Base-by-base conservation (phyloP, 768 basidiomycete species). In the Lenzites betulinus region DNA sequence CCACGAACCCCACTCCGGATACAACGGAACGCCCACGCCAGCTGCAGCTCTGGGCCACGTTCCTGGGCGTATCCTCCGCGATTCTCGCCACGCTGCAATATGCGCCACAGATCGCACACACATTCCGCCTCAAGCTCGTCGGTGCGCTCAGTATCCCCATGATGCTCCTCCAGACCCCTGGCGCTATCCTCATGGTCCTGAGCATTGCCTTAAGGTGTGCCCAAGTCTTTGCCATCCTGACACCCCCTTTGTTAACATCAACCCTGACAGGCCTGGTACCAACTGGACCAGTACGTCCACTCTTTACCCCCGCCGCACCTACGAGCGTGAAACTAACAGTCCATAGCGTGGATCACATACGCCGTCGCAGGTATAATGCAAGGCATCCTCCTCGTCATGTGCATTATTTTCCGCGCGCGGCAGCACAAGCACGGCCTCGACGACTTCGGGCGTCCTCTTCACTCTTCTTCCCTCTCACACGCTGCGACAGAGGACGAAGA, bases 141-240 rank as follows among this genome's bases (percentile, higher is more conserved):
- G 96, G 96, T 2, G 93, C 94, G 0, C 78, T 98, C 16, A 95
- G 93, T 69, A 91, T 99, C 58, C 89, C 90, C 1, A 98, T 93
- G 86, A 98, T 99, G 96, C 76, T 85, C 49, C 92, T 99, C 16
- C 96, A 98, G 74, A 93, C 86, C 13, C 95, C 95, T 3, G 95
- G 95, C 3, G 89, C 91, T 1, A 77, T 92, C 3, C 70, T 92
- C n/a, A 95, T 98, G 88, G 89, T 92, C 7, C 63, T 88, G 4
- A 91, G 87, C 63, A 91, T 94, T 58, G 90, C 88, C 7, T 74
- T 92, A 25, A 77, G 86, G 83, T 87, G 58, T 18, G 78, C 60
- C 35, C 28, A 38, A 3, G 3, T 25, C n/a, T 22, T 13, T 46
- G 23, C 7, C 33, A 8, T 8, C 28, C 18, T 51, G 20, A 4